Evolutionary conservation across 768 basidiomycete species (phyloP), one percentile per base, ranked within the genome.

Genomic region (Cyclocybe aegerita): DNA sequence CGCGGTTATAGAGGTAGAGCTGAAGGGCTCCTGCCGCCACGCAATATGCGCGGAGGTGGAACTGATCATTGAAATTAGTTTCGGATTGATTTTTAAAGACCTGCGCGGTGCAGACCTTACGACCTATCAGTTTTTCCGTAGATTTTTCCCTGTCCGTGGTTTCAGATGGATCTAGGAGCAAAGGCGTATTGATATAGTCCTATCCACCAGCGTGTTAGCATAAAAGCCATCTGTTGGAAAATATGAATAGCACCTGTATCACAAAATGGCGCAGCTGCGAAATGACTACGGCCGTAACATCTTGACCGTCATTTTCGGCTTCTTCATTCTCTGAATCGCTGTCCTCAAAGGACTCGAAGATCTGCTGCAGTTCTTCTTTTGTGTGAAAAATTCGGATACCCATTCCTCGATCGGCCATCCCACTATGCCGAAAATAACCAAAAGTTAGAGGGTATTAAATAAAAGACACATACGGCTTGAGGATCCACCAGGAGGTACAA

Each of bases 341-440:
- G 11, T 75, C 68, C 54, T 96, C 95, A 56, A 98, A 98, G 15
- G 80, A 80, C 55, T 85, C 77, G 53, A 98, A 91, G 17, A 98
- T 94, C 4, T 65, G 60, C 50, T 80, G 79, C 50, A 99, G 74
- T 31, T 80, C 72, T 9, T 81, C 80, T 66, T 88, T 88, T 48
- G 79, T 86, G 46, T 87, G 82, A 69, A 99, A 98, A 41, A 99
- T 70, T 39, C 94, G 73, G 56, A 99, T 94, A 2, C 96, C 97
- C 78, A 93, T 92, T 9, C 94, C 97, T 43, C 93, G 81, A 71
- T 98, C 95, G 1, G 94, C 88, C 90, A 99, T 96, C 12, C 93
- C 92, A 40, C 79, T 80, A 9, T 34, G n/a, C 52, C 34, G 15
- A 14, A 23, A 32, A 49, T 40, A 47, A 46, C 36, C 32, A 51